Evolutionary conservation across 2,329 filamentous ascomycete genomes (phyloP).

Genomic region (Pyricularia pennisetigena): DNA sequence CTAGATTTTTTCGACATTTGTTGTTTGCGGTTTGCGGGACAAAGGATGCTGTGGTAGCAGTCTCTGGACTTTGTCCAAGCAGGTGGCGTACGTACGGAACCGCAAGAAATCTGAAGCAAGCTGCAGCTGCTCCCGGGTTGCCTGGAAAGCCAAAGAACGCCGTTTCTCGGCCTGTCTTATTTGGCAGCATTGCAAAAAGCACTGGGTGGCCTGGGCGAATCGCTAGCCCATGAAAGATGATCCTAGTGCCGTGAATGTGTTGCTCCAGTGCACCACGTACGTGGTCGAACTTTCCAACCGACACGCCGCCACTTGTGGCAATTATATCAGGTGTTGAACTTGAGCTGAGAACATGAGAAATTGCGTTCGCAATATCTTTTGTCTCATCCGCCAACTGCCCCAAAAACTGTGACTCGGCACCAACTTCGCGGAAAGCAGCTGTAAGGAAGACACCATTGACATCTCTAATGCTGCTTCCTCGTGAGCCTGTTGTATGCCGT

Average conservation of each 20-base stretch:
- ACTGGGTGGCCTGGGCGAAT: background rate
- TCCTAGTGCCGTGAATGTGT: background rate
- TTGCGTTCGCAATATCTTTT: background rate
- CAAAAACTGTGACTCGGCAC: conserved; percentile 1
- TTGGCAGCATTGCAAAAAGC: background rate
- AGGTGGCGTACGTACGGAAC: background rate
- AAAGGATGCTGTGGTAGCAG: background rate
- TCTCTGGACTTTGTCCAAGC: background rate
- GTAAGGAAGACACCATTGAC: conserved; percentile 5
- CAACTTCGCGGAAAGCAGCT: background rate
- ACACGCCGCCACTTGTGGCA: background rate
- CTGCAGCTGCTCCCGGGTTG: background rate
- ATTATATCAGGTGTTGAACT: background rate
- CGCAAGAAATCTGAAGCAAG: background rate
- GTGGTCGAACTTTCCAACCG: background rate
- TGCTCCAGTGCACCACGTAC: background rate
- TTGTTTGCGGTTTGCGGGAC: background rate
- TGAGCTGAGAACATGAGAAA: background rate
- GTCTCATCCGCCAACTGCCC: background rate
- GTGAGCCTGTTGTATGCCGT: background rate
- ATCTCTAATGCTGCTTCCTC: background rate
- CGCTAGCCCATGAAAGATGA: background rate
- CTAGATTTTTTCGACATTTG: background rate
- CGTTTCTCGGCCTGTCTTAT: background rate
- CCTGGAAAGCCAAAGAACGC: background rate